Evolutionary conservation across 1,139 yeast species (phyloP).

Genomic region (Candida pseudoviswanathii): DNA sequence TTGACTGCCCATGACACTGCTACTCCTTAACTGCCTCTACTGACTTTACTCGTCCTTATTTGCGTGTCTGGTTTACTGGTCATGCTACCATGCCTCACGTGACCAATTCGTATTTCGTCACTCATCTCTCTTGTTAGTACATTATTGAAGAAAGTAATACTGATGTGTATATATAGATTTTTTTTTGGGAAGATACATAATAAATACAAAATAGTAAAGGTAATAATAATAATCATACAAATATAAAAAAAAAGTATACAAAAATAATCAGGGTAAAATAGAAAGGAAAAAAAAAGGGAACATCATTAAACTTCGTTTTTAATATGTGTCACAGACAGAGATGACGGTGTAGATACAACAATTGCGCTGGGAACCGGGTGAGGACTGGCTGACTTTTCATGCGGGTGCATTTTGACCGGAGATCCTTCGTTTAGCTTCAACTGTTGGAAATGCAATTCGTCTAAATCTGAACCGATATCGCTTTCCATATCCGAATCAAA

Average conservation of each 20-base stretch:
- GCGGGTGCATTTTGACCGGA: conserved; percentile 7
- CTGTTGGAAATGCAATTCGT: conserved; percentile 15
- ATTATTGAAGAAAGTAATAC: background rate
- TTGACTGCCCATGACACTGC: too few species aligned
- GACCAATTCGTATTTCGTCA: too few species aligned
- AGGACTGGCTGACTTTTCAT: background rate
- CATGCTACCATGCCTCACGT: too few species aligned
- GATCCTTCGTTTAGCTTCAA: conserved; percentile 11
- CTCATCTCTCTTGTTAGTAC: too few species aligned
- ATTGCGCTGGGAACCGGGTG: conserved; percentile 21
- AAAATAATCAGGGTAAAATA: background rate
- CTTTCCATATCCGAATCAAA: conserved; percentile 34
- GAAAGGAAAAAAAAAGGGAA: background rate
- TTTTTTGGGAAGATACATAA: background rate
- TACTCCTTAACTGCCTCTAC: too few species aligned
- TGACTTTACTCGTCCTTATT: too few species aligned
- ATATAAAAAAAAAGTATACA: background rate
- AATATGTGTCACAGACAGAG: conserved; percentile 18
- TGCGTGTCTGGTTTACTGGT: too few species aligned
- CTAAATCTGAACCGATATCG: conserved; percentile 18
- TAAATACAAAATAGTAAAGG: conserved; percentile 2
- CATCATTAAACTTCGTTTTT: background rate
- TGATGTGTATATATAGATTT: background rate
- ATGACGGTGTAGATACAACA: conserved; percentile 29
- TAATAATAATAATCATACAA: conserved; percentile 5